Percentiles rank a stretch among this genome's conserved stretches.
Conservation (phyloP, 257 asterid genomes). For the Ophiorrhiza pumila region DNA sequence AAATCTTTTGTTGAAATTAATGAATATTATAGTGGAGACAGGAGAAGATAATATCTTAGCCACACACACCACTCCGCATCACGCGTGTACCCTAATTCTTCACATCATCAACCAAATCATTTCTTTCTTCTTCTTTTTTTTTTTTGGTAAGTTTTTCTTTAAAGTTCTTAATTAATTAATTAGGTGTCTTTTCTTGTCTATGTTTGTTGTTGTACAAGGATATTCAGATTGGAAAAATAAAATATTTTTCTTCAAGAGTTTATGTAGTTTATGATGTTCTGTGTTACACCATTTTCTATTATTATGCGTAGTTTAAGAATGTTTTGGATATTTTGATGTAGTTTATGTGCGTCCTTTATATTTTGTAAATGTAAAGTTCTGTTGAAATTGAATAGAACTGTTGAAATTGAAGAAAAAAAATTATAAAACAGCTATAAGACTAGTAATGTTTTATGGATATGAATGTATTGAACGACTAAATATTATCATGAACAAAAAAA, state of each 20-base stretch:
- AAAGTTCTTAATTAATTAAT: background rate
- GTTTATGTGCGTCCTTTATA: no score
- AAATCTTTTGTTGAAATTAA: conserved; percentile 9
- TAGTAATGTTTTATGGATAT: no score
- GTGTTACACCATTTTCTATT: no score
- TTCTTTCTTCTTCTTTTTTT: background rate
- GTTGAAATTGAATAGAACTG: no score
- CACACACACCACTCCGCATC: conserved; percentile 17
- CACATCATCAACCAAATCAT: conserved; percentile 6
- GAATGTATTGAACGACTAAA: no score
- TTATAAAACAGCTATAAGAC: no score
- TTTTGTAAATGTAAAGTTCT: no score
- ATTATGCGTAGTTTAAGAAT: no score
- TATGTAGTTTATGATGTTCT: no score
- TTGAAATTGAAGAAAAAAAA: no score
- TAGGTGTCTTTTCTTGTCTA: background rate
- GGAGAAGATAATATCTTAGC: conserved; percentile 17
- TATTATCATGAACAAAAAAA: no score
- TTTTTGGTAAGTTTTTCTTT: background rate
- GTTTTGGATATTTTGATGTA: no score
- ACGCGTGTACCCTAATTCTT: conserved; percentile 12
- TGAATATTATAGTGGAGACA: background rate
- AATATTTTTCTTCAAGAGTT: background rate
- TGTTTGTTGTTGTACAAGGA: background rate
- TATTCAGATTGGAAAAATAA: background rate